These are phyloP conservation scores for Schizosaccharomyces japonicus DNA, from an alignment of 805 yeast genomes.

Conservation along the genomic window DNA sequence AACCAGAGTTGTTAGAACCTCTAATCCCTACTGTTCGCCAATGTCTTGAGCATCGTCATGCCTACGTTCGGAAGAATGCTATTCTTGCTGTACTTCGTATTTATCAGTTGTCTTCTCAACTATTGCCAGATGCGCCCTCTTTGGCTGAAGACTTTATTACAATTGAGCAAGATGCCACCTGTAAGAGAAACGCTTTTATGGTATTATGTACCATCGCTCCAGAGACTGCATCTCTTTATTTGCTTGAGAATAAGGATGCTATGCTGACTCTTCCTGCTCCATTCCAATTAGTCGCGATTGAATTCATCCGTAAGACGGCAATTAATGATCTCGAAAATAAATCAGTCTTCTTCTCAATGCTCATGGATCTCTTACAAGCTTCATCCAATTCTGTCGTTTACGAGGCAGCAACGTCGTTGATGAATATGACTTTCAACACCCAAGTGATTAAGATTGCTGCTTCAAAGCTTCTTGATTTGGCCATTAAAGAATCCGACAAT, in stretches of 20 bases:
- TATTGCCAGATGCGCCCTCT: constrained; percentile 89
- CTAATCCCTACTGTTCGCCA: constrained; percentile 77
- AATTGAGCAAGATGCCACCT: constrained; percentile 75
- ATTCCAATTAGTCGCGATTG: constrained; percentile 71
- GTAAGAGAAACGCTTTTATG: constrained; percentile 86
- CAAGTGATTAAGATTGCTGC: constrained; percentile 57
- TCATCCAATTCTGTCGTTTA: constrained; percentile 53
- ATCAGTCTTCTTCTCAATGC: constrained; percentile 44
- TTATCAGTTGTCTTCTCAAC: constrained; percentile 56
- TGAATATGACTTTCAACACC: constrained; percentile 33
- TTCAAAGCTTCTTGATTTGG: constrained; percentile 61
- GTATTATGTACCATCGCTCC: constrained; percentile 64
- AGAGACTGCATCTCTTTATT: constrained; percentile 58
- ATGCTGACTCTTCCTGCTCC: constrained; percentile 54
- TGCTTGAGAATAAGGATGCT: constrained; percentile 41
- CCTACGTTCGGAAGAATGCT: constrained; percentile 93
- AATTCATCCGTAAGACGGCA: constrained; percentile 44
- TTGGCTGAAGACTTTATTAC: constrained; percentile 46
- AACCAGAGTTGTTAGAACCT: constrained; percentile 84
- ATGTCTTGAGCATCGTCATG: constrained; percentile 88
- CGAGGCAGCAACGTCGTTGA: constrained; percentile 72
- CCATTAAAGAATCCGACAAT: constrained; percentile 81
- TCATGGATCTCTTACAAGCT: constrained; percentile 48
- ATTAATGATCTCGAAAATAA: constrained; percentile 42
- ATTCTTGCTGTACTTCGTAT: constrained; percentile 73